Base-by-base conservation (phyloP, 768 basidiomycete genomes). In the Termitomyces sp. region DNA sequence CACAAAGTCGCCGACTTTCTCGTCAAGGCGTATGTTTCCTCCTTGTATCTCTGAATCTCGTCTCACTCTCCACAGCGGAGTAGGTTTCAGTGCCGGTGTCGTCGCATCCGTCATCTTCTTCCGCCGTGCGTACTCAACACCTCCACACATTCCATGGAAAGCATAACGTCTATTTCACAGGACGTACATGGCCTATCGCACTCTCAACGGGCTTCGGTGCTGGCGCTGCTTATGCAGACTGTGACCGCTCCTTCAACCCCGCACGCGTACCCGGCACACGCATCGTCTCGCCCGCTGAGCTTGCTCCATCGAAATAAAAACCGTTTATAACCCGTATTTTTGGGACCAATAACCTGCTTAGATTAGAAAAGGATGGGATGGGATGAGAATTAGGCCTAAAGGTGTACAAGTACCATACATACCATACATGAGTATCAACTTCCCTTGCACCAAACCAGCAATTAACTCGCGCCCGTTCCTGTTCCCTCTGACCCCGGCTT, bases 231-330 rank as follows among this genome's bases (percentile, higher is more conserved):
- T 95, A 93, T 70, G 87, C 91, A 33, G 93, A 95, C 80, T 95
- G 93, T 74, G 91, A 96, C 76, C 85, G 93, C 52, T 88, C 89
- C 16, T 96, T 95, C 84, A 94, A 94, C 75, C 89, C 92, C 20
- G 88, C 93, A 50, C 83, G 93, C 67, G 83, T 94, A 71, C 87
- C 93, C 20, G 93, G 93, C 60, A 89, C 88, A 48, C 84, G 89
- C 62, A 81, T 94, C 68, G 72, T 93, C 65, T 78, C 80, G 50
- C 72, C 71, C 47, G 63, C 72, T 48, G 70, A 75, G n/a, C 46
- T 58, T 36, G 43, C 58, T 26, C 33, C 33, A 6, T 35, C 32
- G 23, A 50, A 59, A 30, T 56, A 49, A 53, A 47, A 44, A 26
- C 23, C 35, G 8, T 36, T 23, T 33, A 16, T 2, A 3, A 16